These are phyloP conservation scores for Ascochyta lentis DNA, from an alignment of 2,329 filamentous ascomycete genomes.

Conservation along the genomic window DNA sequence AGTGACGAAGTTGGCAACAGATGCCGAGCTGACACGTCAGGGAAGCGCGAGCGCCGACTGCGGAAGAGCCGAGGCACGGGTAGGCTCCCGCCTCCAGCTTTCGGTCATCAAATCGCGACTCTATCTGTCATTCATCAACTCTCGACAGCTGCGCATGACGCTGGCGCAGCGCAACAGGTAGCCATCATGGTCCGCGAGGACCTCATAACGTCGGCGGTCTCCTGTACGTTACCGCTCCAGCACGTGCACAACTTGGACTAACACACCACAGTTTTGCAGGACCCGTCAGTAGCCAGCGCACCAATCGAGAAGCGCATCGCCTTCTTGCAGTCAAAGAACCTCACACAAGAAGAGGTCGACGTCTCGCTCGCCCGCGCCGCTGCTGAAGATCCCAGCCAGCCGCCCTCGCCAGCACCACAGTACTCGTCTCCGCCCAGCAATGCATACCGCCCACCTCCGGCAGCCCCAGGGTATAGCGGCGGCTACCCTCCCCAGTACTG, in stretches of 20 bases:
- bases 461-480: conserved; percentile 57
- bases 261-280: conserved; percentile 77
- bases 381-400: conserved; percentile 61
- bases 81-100: conserved; percentile 8
- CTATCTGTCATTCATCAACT: conserved; percentile 1
- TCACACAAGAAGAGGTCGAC: conserved; percentile 95
- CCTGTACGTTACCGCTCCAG: conserved; percentile 53
- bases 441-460: conserved; percentile 56
- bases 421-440: conserved; percentile 49
- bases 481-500: conserved; percentile 60
- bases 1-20: conserved; percentile 14
- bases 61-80: conserved; percentile 20
- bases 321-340: conserved; percentile 94
- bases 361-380: conserved; percentile 75
- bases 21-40: conserved; percentile 17
- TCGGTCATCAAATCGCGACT: conserved; percentile 13
- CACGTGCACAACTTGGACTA: conserved; percentile 18
- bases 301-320: conserved; percentile 92
- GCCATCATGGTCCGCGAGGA: conserved; percentile 91
- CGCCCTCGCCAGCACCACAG: conserved; percentile 58
- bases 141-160: conserved; percentile 12
- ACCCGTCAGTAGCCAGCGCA: conserved; percentile 87
- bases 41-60: conserved; percentile 2
- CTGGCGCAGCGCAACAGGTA: conserved; percentile 25
- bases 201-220: conserved; percentile 78